These are phyloP conservation scores for Raphanus sativus DNA, from an alignment of 345 rosid genomes.

Conservation along the genomic window DNA sequence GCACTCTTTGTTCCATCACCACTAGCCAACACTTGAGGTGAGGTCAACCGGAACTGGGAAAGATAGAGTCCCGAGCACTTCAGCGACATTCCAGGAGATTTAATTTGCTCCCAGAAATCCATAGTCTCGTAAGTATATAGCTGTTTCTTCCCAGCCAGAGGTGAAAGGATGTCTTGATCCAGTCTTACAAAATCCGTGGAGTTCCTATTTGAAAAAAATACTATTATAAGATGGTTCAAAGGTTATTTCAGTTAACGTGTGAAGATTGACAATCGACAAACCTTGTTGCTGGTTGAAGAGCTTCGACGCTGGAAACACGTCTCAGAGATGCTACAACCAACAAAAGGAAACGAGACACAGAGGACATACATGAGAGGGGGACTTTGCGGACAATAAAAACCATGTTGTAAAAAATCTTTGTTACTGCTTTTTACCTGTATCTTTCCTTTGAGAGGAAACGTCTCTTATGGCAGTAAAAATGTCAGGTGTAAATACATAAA, in stretches of 20 bases:
- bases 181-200: slow-evolving; percentile 74
- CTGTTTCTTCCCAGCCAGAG: slow-evolving; percentile 93
- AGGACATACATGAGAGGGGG: slow-evolving; percentile 17
- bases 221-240: slow-evolving; percentile 11
- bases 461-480: slow-evolving; percentile 72
- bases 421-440: slow-evolving; percentile 55
- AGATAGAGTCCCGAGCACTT: slow-evolving; percentile 85
- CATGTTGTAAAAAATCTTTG: slow-evolving; percentile 8
- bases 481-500: slow-evolving; percentile 77
- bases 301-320: slow-evolving; percentile 91
- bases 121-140: slow-evolving; percentile 76
- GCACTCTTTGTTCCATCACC: slow-evolving; percentile 77
- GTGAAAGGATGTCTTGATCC: slow-evolving; percentile 93
- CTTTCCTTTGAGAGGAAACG: slow-evolving; percentile 64
- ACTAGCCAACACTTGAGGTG: slow-evolving; percentile 73
- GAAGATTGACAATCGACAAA: slow-evolving; percentile 20
- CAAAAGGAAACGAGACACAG: slow-evolving; percentile 1
- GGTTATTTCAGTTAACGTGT: neutral
- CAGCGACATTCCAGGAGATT: slow-evolving; percentile 94
- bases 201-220: slow-evolving; percentile 46
- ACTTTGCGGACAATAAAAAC: neutral
- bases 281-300: slow-evolving; percentile 85
- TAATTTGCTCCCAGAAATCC: slow-evolving; percentile 98
- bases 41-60: slow-evolving; percentile 65
- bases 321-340: slow-evolving; percentile 63